Percentiles rank a stretch among this genome's conserved stretches.
These are phyloP conservation scores for Vigna nakashimae DNA, from an alignment of 306 rosid genomes.

Conservation along the genomic window DNA sequence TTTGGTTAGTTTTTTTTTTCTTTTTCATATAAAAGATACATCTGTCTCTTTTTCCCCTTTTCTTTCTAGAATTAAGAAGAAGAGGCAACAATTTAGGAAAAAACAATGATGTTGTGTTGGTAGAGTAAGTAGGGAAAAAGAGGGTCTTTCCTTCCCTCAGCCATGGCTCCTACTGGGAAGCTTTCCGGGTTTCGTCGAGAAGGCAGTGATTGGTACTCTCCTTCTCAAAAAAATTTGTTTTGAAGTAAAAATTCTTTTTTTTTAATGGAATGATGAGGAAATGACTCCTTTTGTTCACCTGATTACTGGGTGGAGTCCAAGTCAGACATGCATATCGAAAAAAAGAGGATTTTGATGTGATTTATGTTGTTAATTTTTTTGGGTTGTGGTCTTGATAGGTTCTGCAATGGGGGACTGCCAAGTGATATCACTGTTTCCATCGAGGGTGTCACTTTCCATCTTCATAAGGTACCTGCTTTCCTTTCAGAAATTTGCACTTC, in stretches of 20 bases:
- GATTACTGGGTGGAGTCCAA: conserved; percentile 36
- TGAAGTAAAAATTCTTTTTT: not conserved
- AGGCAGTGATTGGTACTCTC: conserved; percentile 80
- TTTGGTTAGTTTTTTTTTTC: not conserved
- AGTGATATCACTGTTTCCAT: conserved; percentile 72
- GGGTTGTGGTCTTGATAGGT: conserved; percentile 58
- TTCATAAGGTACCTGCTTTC: conserved; percentile 69
- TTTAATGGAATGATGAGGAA: conserved; percentile 7
- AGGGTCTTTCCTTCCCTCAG: conserved; percentile 43
- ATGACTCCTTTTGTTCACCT: conserved; percentile 37
- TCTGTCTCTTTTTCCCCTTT: conserved; percentile 19
- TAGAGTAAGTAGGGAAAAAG: conserved; percentile 44
- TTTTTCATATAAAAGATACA: conserved; percentile 50
- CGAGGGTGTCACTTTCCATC: conserved; percentile 73
- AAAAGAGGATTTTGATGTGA: conserved; percentile 31
- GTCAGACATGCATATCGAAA: conserved; percentile 36
- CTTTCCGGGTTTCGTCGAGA: conserved; percentile 75
- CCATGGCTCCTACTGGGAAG: conserved; percentile 86
- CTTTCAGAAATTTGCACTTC: conserved; percentile 27
- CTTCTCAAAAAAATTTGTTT: conserved; percentile 23
- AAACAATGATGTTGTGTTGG: conserved; percentile 50
- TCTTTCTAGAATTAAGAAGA: not conserved
- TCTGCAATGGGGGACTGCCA: conserved; percentile 71
- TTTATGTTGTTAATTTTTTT: not conserved
- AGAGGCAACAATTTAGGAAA: conserved; percentile 45